Base-by-base conservation (phyloP, 2,329 filamentous ascomycete genomes). In the Fusarium coffeatum region DNA sequence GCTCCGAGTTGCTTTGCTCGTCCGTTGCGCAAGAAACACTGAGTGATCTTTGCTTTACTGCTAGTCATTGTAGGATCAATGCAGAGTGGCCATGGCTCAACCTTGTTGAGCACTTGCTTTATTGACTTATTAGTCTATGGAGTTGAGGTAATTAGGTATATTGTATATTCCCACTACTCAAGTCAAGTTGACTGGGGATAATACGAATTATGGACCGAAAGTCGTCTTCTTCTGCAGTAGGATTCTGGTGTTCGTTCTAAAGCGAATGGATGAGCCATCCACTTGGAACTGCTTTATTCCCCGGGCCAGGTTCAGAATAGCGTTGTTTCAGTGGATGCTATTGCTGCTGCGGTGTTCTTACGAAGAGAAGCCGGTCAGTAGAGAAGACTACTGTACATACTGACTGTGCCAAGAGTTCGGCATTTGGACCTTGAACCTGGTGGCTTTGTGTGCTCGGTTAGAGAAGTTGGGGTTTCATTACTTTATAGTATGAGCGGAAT, bases 381-480 rank as follows among this genome's bases (percentile, higher is more conserved):
- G 18, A 28, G 13, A 15, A 46, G 22, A 46, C 27, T 11, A 9
- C 28, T 28, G 28, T 28, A 28, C 16, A 40, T 22, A 45, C 32
- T 20, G 45, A 45, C 15, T 13, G 25, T 47, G 59, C 41, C 62
- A 65, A 65, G 62, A 51, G 22, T 59, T 49, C 61, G 55, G 63
- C 62, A 66, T 51, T 54, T 66, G 27, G 37, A 27, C 50, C 60
- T 59, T 48, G 41, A 51, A 43, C 47, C 41, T 32, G 47, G 63
- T 23, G 64, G 34, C n/a, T 32, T 41, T 42, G 55, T 49, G 55
- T 43, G 50, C 64, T 70, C 68, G 68, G 68, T 70, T 70, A 68
- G 58, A 71, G 63, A 55, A 25, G 40, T 32, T 25, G 46, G 67
- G 50, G 67, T 68, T 71, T 71, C 68, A 65, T 48, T 56, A 46